A percentile compares a stretch with the other conserved stretches of the same genome.
Conservation (phyloP, 768 basidiomycete species). For the Pleurotus citrinopileatus region DNA sequence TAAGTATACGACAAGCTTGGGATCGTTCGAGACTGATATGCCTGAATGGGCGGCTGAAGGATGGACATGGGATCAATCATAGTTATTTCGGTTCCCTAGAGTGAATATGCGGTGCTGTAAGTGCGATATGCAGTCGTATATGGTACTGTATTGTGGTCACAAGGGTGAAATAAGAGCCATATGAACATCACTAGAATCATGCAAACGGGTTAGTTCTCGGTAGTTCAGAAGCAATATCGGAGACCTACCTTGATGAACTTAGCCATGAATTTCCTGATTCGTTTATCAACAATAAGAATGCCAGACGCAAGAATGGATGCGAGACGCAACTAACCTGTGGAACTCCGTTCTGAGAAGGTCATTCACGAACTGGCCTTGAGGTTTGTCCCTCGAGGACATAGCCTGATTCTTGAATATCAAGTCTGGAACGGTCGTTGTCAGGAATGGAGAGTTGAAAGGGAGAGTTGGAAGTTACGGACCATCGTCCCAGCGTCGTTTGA, state of each 20-base stretch:
- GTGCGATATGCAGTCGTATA: not conserved
- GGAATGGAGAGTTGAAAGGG: not conserved
- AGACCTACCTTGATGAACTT: conserved; percentile 79
- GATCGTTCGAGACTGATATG: conserved; percentile 82
- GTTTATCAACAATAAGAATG: conserved; percentile 8
- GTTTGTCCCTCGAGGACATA: conserved; percentile 58
- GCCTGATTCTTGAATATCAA: conserved; percentile 99
- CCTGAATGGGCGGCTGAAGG: conserved; percentile 85
- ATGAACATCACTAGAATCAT: conserved; percentile 7
- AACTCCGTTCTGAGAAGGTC: conserved; percentile 93
- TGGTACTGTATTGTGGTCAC: not conserved
- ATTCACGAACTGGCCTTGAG: conserved; percentile 86
- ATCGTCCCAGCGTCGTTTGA: conserved; percentile 95
- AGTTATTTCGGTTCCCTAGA: conserved; percentile 6
- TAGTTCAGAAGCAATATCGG: not conserved
- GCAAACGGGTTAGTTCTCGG: conserved; percentile 7
- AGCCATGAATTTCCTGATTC: conserved; percentile 81
- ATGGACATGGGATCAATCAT: conserved; percentile 60
- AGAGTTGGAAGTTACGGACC: conserved; percentile 44
- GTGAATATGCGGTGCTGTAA: not conserved
- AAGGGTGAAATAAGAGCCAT: not conserved
- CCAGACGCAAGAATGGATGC: not conserved
- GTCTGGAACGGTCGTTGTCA: conserved; percentile 45
- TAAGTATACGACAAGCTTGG: conserved; percentile 78
- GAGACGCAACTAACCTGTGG: conserved; percentile 64